These are phyloP conservation scores for Hypholoma fasciculare DNA, from an alignment of 768 basidiomycete species.

Conservation along the genomic window DNA sequence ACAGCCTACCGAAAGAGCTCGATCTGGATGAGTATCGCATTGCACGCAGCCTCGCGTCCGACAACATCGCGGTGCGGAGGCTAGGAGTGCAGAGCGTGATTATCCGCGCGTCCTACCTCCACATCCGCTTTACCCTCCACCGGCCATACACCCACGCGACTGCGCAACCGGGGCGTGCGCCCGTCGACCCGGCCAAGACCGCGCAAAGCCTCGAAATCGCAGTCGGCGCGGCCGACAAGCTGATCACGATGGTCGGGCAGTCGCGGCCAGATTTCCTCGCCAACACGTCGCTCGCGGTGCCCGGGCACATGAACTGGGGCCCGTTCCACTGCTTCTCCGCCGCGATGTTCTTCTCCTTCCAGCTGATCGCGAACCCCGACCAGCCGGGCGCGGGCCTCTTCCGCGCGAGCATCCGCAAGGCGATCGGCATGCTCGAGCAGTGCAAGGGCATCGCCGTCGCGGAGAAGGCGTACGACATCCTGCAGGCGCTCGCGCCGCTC, in stretches of 20 bases:
- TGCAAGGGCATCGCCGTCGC: constrained; percentile 65
- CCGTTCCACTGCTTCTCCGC: constrained; percentile 85
- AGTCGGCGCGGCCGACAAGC: constrained; percentile 72
- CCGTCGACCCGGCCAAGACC: constrained; percentile 41
- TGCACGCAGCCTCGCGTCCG: constrained; percentile 69
- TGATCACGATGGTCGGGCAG: constrained; percentile 77
- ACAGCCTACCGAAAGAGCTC: constrained; percentile 71
- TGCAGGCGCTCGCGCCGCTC: constrained; percentile 71
- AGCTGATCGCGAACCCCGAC: constrained; percentile 77
- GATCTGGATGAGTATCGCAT: constrained; percentile 77
- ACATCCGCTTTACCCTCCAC: constrained; percentile 84
- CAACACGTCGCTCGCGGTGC: constrained; percentile 67
- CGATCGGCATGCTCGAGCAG: constrained; percentile 64
- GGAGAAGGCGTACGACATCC: constrained; percentile 73
- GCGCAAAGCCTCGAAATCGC: constrained; percentile 72
- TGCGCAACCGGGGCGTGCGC: constrained; percentile 17
- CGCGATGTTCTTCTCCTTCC: constrained; percentile 91
- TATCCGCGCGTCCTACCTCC: constrained; percentile 73
- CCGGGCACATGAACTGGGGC: constrained; percentile 83
- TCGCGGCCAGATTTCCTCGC: constrained; percentile 75
- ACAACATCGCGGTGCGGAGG: constrained; percentile 57
- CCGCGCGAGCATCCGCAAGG: constrained; percentile 73
- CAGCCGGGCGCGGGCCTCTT: constrained; percentile 78
- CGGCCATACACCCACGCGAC: constrained; percentile 58
- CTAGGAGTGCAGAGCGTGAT: constrained; percentile 82